Conservation (phyloP, 257 asterid genomes). For the Scutellaria baicalensis region DNA sequence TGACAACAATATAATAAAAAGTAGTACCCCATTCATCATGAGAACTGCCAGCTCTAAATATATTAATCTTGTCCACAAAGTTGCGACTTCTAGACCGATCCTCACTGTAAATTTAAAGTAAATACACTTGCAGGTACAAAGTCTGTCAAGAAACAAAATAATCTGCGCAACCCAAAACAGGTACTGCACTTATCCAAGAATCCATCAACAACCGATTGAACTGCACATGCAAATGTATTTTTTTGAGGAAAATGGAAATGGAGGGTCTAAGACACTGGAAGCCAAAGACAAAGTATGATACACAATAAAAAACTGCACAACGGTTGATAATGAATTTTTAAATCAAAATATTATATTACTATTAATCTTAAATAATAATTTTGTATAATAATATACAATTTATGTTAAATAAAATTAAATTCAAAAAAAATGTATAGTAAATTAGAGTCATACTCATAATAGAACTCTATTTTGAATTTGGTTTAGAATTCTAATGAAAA, state of each 20-base stretch:
- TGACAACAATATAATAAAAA: slow-evolving; percentile 1
- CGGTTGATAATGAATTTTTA: no score
- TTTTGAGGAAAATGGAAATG: slow-evolving; percentile 64
- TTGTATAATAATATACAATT: no score
- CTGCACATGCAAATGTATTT: slow-evolving; percentile 52
- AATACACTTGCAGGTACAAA: slow-evolving; percentile 16
- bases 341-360: no score
- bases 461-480: no score
- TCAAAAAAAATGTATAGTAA: no score
- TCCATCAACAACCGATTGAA: slow-evolving; percentile 89
- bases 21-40: slow-evolving; percentile 20
- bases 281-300: slow-evolving; percentile 78
- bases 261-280: slow-evolving; percentile 60
- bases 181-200: slow-evolving; percentile 67
- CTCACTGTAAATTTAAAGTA: slow-evolving; percentile 52
- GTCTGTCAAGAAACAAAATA: slow-evolving; percentile 7
- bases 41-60: slow-evolving; percentile 94
- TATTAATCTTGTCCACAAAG: slow-evolving; percentile 78
- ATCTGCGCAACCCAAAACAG: slow-evolving; percentile 9
- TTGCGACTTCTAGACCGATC: slow-evolving; percentile 34
- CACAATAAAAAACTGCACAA: slow-evolving; percentile 77
- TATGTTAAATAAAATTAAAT: no score
- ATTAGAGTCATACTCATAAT: no score
- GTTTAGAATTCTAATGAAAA: no score
- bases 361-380: no score